Evolutionary conservation across 1,139 yeast species (phyloP), one percentile per base, ranked within the genome.

Genomic region (Hemisphaericaspora xylanilytica): DNA sequence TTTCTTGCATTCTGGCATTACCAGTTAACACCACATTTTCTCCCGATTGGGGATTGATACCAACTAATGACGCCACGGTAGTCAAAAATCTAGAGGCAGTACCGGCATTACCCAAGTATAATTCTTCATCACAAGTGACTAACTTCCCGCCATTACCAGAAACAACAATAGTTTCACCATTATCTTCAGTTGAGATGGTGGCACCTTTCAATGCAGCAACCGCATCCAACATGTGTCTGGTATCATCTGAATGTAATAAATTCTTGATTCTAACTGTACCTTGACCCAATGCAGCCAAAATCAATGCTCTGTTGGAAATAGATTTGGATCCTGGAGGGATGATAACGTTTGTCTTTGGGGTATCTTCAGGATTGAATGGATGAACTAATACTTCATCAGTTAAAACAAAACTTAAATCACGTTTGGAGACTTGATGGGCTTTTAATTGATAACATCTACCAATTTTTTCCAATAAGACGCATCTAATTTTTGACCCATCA

Each of bases 281-380:
- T 38, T 75, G 66, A 46, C 96, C 96, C 46, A 92, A 74, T 18
- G 98, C 95, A 33, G 98, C 97, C 48, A 92, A 70, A 15, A 92
- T 80, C 48, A 92, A 73, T 7, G 97, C 98, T 59, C 99, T 80
- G 59, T 92, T 92, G 11, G 97, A 89, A 46, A 92, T 92, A 3
- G 97, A 90, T 60, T 92, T 92, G 4, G 97, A 92, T 1, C 99
- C 99, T 9, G 99, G 99, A 20, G 98, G 98, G 20, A 73, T 70
- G 32, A 92, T 71, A 2, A 68, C 67, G 38, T 69, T 76, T 27
- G 75, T 63, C 14, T 63, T 47, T 3, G 81, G 77, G 9, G 73
- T 60, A 2, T 55, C 50, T 13, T 22, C n/a, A 5, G 51, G 46
- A 10, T 54, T 39, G 52, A 81, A 80, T 35, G 83, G 78, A 48